Base-by-base conservation (phyloP, 2,329 filamentous ascomycete species). In the Fusarium setosum region DNA sequence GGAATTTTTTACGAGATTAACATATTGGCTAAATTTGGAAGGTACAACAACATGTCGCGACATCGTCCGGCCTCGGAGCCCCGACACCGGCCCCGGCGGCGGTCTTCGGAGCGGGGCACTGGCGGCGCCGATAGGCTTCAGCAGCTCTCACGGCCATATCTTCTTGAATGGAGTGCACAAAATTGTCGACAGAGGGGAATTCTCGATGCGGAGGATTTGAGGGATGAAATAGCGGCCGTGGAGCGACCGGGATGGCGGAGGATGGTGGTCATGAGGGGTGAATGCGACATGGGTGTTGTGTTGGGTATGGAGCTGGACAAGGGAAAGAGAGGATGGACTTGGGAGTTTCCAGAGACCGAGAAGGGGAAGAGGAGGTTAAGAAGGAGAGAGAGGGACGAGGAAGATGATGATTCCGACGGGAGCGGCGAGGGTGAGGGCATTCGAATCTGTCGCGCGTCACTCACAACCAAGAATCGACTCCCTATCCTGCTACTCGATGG, bases 91-190 rank as follows among this genome's bases (percentile, higher is more conserved):
- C 42, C 50, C 35, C 63, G 58, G 10, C 53, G 68, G 26, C 53
- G 66, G 6, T 71, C 68, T 12, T 69, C 70, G 24, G 68, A 72
- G 29, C 68, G 65, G 52, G 67, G 45, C 32, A 50, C 56, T 15
- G 31, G 40, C 40, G 58, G 63, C 5, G n/a, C 52, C 35, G 56
- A 41, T 4, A 44, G 38, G 32, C 35, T 44, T 32, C 38, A 26
- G 35, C 59, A 58, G n/a, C 31, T 31, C 34, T 52, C 61, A 1
- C 63, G 68, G 11, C 63, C 71, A 9, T 73, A 73, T 20, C 35
- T 73, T 5, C 23, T 73, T n/a, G 71, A 72, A 59, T 73, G 69
- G 69, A 69, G 56, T 7, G 56, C 40, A 2, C 63, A 73, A 23
- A 65, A 56, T 1, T 65, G 65, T 37, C 67, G 65, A 21, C 69